These are phyloP conservation scores for Eucalyptus decipiens DNA, from an alignment of 345 rosid species.

Conservation along the genomic window DNA sequence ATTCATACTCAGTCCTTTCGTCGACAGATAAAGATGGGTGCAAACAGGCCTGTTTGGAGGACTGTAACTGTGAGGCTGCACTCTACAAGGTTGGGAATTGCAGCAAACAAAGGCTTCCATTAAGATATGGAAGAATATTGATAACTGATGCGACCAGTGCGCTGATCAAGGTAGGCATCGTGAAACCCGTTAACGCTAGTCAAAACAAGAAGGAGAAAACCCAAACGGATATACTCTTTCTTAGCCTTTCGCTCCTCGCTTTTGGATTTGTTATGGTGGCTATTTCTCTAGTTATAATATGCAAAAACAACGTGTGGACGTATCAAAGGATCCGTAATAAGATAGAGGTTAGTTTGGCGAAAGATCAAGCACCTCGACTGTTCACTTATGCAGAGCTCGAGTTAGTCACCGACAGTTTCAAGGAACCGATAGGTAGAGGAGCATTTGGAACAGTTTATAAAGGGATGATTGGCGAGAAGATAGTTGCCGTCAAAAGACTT, in stretches of 20 bases:
- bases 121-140: slow-evolving; percentile 3
- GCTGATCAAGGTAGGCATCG: slow-evolving; percentile 2
- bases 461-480: not conserved
- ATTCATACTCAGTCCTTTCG: not conserved
- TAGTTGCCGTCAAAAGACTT: slow-evolving; percentile 11
- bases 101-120: slow-evolving; percentile 11
- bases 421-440: slow-evolving; percentile 8
- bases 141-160: not conserved
- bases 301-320: not conserved
- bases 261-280: not conserved
- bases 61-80: slow-evolving; percentile 19
- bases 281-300: not conserved
- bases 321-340: not conserved
- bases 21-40: not conserved
- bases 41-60: not conserved
- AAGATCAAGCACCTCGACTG: not conserved
- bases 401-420: not conserved
- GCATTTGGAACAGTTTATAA: slow-evolving; percentile 7
- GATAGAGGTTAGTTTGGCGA: not conserved
- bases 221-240: not conserved
- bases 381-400: slow-evolving; percentile 4
- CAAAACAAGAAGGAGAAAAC: not conserved
- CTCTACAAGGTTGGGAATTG: not conserved
- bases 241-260: not conserved
- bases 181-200: not conserved